Conservation (phyloP, 2,329 filamentous ascomycete species). For the Microsporum ferrugineum region DNA sequence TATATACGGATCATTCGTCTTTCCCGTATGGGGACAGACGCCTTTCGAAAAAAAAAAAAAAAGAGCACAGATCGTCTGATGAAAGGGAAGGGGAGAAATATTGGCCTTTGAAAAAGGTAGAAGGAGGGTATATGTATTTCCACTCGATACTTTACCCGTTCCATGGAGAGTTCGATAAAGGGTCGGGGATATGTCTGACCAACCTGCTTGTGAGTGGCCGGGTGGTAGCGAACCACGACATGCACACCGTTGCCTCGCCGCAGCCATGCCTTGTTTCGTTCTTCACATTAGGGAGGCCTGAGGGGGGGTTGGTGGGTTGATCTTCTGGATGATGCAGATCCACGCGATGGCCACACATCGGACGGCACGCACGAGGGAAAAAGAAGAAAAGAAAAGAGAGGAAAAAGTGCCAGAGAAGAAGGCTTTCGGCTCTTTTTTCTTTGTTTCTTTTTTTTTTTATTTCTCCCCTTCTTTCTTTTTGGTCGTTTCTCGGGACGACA, state of each 20-base stretch:
- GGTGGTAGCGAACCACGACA: background rate
- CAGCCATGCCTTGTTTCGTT: background rate
- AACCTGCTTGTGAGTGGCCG: background rate
- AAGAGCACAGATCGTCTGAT: background rate
- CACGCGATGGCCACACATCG: slow-evolving; percentile 1
- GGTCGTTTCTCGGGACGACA: background rate
- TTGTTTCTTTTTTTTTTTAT: background rate
- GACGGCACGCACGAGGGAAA: background rate
- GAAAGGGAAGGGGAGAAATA: background rate
- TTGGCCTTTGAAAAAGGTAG: background rate
- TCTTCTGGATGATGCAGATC: background rate
- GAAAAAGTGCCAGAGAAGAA: background rate
- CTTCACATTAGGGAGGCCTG: background rate
- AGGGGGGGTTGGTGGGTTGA: background rate
- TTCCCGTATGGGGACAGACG: background rate
- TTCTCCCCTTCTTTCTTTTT: background rate
- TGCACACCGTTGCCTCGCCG: background rate
- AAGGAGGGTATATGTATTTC: background rate
- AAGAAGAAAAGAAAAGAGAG: background rate
- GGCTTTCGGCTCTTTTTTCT: background rate
- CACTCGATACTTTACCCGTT: background rate
- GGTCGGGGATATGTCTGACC: background rate
- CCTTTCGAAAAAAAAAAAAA: too few relatives aligned
- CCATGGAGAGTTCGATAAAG: background rate
- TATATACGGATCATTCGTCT: background rate